Evolutionary conservation across 176 grass and related monocot genomes (phyloP), one percentile per base, ranked within the genome.

Genomic region (Carex pumila): DNA sequence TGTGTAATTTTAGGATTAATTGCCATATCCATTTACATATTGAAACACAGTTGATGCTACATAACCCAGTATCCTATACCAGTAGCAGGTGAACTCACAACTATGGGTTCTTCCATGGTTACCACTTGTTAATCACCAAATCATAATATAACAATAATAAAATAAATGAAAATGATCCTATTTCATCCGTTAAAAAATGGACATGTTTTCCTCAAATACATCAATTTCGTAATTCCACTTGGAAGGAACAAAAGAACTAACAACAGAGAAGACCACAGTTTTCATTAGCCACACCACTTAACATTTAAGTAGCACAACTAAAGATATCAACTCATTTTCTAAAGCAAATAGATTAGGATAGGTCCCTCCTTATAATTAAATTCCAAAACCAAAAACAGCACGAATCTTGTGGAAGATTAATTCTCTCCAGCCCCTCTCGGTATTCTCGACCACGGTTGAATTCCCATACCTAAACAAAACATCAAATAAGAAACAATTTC

Each of bases 401-500:
- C 96, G 91, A 81, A 99, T 94, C 93, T 92, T 93, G 89, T 95
- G 93, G 64, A 99, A 99, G 81, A 99, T 99, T 56, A 94, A 87
- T 47, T 99, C 93, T 78, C 85, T 94, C 96, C 96, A 99, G 64
- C 96, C 96, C 41, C 88, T 93, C 83, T 95, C 89, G 0, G 96
- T 99, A 88, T 99, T 99, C 91, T 99, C 96, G 61, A 92, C 96
- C 61, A 99, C 96, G 43, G 96, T 94, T 17, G 93, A 87, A 84
- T 99, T 99, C 9, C 96, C 96, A 9, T 95, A 99, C 84, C 93
- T 99, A 25, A 19, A 71, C 50, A 59, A 77, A 67, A 12, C 12
- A 19, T 62, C 13, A 57, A 58, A 4, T 6, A 5, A 86, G 57
- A 61, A 85, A 70, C 57, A 52, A 39, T 18, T 45, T n/a, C 6